Percentiles rank a stretch among this genome's conserved stretches.
Evolutionary conservation across 768 basidiomycete genomes (phyloP).

Genomic region (Russula lepida): DNA sequence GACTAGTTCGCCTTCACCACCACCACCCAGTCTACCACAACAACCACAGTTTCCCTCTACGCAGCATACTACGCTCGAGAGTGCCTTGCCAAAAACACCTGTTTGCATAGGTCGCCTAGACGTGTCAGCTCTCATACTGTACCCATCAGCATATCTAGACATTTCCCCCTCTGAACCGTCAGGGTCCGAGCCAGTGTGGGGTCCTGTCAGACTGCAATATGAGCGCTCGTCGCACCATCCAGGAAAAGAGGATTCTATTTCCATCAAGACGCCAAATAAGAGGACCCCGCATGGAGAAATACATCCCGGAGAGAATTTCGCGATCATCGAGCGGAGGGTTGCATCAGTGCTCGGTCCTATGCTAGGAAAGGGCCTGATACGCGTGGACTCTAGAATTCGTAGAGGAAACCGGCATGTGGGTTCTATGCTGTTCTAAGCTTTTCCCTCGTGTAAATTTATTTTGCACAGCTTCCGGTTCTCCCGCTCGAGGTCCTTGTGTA

Average conservation of each 20-base stretch:
- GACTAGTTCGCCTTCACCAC: slow-evolving; percentile 12
- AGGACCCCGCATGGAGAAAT: slow-evolving; percentile 47
- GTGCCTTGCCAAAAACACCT: slow-evolving; percentile 70
- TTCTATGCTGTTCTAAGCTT: slow-evolving; percentile 19
- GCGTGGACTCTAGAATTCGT: slow-evolving; percentile 68
- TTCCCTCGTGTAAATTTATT: slow-evolving; percentile 19
- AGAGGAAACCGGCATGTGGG: slow-evolving; percentile 57
- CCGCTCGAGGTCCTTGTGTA: slow-evolving; percentile 82
- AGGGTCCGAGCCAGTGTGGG: slow-evolving; percentile 50
- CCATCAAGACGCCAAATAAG: slow-evolving; percentile 58
- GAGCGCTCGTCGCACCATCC: slow-evolving; percentile 49
- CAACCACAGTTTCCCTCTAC: slow-evolving; percentile 15
- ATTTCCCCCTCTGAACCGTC: slow-evolving; percentile 26
- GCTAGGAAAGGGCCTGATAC: slow-evolving; percentile 76
- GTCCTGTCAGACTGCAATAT: slow-evolving; percentile 58
- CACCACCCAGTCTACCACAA: slow-evolving; percentile 19
- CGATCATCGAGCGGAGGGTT: slow-evolving; percentile 79
- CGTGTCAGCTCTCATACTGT: slow-evolving; percentile 80
- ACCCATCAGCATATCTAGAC: slow-evolving; percentile 63
- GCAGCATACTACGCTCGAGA: slow-evolving; percentile 35
- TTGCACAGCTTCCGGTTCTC: slow-evolving; percentile 64
- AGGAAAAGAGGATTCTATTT: slow-evolving; percentile 59
- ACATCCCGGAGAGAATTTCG: slow-evolving; percentile 59
- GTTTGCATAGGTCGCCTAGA: slow-evolving; percentile 82
- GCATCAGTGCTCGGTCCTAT: slow-evolving; percentile 73